A percentile compares a stretch with the other conserved stretches of the same genome.
Conservation (phyloP, 2,329 filamentous ascomycete genomes). For the Sporothrix pseudoabietina region DNA sequence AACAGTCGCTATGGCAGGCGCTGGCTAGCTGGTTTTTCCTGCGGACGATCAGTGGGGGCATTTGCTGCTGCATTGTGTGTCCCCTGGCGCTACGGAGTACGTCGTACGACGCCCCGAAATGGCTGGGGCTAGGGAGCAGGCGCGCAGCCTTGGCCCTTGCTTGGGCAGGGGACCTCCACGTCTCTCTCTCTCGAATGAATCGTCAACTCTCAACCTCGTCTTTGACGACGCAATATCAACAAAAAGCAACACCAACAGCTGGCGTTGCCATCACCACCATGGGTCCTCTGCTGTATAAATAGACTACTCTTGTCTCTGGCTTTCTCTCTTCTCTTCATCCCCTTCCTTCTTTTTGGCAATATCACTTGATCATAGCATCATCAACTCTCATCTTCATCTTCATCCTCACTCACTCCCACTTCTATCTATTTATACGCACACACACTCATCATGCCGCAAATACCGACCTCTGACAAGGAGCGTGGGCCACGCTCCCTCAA, state of each 20-base stretch:
- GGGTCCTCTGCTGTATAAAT: background rate
- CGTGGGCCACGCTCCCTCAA: slow-evolving; percentile 48
- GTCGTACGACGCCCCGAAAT: background rate
- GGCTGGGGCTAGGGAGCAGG: background rate
- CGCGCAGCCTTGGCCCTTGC: background rate
- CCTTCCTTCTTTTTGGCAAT: no score
- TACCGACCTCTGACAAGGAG: slow-evolving; percentile 27
- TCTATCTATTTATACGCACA: background rate
- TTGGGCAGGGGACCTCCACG: background rate
- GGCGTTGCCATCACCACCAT: background rate
- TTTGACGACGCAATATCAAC: slow-evolving; percentile 4
- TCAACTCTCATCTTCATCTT: background rate
- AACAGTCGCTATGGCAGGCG: slow-evolving; percentile 5
- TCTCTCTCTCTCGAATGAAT: background rate
- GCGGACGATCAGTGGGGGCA: slow-evolving; percentile 7
- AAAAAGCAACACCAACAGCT: background rate
- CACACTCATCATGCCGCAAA: background rate
- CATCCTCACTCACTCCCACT: background rate
- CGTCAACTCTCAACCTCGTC: background rate
- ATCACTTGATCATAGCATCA: background rate
- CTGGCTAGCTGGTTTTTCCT: background rate
- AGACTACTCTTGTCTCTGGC: background rate
- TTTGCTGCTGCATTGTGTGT: background rate
- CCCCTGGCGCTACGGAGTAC: background rate
- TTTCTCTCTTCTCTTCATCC: background rate